These are phyloP conservation scores for Aspergillus awamori DNA, from an alignment of 2,329 filamentous ascomycete genomes.

Conservation along the genomic window DNA sequence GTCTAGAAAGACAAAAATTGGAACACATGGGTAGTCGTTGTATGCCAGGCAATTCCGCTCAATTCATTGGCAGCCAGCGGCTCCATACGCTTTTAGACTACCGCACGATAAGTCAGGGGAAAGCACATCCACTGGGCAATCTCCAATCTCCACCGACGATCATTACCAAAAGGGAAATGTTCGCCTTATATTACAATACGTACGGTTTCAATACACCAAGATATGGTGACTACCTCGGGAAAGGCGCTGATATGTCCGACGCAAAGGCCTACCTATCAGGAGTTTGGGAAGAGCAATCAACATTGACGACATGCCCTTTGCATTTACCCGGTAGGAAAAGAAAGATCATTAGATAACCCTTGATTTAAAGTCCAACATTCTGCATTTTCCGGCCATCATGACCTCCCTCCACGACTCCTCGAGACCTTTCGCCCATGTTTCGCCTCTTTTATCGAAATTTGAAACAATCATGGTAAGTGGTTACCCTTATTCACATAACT, in stretches of 20 bases:
- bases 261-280: not conserved
- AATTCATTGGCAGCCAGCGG: not conserved
- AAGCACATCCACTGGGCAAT: not conserved
- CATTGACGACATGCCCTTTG: not conserved
- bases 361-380: not conserved
- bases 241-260: not conserved
- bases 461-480: not conserved
- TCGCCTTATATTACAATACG: not conserved
- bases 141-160: not conserved
- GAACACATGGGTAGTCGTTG: too few relatives aligned
- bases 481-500: not conserved
- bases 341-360: not conserved
- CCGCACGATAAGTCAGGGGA: not conserved
- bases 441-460: not conserved
- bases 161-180: not conserved
- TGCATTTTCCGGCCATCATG: not conserved
- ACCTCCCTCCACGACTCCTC: not conserved
- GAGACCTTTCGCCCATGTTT: not conserved
- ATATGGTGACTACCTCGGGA: not conserved
- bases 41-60: not conserved
- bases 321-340: not conserved
- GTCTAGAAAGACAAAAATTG: too few relatives aligned
- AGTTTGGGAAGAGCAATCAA: not conserved
- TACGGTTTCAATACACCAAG: not conserved
- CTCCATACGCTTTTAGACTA: not conserved